Evolutionary conservation across 768 basidiomycete genomes (phyloP), one percentile per base, ranked within the genome.

Genomic region (Lactarius indigo): DNA sequence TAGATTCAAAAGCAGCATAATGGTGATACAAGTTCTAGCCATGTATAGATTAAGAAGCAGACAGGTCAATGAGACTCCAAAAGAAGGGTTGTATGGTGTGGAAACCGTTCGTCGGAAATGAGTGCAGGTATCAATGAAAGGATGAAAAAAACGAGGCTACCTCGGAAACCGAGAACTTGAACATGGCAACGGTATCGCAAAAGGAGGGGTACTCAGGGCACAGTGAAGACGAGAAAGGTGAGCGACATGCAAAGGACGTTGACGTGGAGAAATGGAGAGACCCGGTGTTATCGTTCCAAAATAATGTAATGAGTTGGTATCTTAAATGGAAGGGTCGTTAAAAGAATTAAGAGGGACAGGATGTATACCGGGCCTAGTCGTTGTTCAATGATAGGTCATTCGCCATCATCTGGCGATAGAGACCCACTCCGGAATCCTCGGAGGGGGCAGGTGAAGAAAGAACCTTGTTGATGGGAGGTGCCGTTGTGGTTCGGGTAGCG

Each of bases 381-480:
- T 61, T 52, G 69, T 83, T 84, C 75, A 92, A 79, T 68, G 87
- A 85, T 50, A 87, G 87, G 73, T 92, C 89, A 69, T 90, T 85
- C 60, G 86, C 87, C 73, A 92, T 81, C 76, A 93, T 85, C 76
- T 91, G 89, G 68, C 90, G 87, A 79, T 92, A 91, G 74, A 94
- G 76, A 70, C 88, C 91, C 69, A 94, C 90, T 69, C 89, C 90
- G 60, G 92, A 94, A 75, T 93, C 92, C 72, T 89, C 88, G 33
- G 87, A 84, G 20, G 88, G 90, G 57, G 88, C 89, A 65, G 92
- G 90, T 6, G 91, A 92, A 20, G 83, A 78, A 13, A 88, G 75
- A 20, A 80, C 78, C 74, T 83, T 82, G 70, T 79, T 76, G 35
- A 37, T 37, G 73, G 79, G 74, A 18, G 66, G 62, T 8, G 74